These are phyloP conservation scores for Fusarium bulbicola DNA, from an alignment of 2,329 filamentous ascomycete genomes.

Conservation along the genomic window DNA sequence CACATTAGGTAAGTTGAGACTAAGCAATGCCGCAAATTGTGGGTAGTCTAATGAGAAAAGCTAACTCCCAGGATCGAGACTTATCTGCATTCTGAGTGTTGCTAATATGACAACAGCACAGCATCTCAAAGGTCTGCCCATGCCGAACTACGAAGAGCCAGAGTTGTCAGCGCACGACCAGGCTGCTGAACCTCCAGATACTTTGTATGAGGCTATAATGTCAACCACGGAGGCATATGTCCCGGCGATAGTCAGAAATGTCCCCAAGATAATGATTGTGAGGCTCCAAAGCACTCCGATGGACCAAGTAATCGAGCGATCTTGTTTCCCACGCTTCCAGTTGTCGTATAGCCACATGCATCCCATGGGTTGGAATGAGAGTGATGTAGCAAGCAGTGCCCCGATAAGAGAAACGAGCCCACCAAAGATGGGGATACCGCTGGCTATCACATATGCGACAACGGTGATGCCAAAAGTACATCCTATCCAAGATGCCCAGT, in stretches of 20 bases:
- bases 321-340: slow-evolving; percentile 18
- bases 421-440: slow-evolving; percentile 34
- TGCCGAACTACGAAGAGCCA: slow-evolving; percentile 15
- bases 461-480: slow-evolving; percentile 37
- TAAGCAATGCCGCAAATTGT: not conserved
- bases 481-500: slow-evolving; percentile 45
- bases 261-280: slow-evolving; percentile 6
- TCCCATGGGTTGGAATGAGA: slow-evolving; percentile 41
- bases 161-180: slow-evolving; percentile 58
- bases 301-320: not conserved
- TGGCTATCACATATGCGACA: slow-evolving; percentile 39
- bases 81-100: too few species aligned
- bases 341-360: slow-evolving; percentile 44
- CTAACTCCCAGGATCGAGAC: rapidly evolving
- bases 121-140: rapidly evolving
- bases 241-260: slow-evolving; percentile 54
- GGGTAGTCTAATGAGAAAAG: rapidly evolving
- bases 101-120: rapidly evolving
- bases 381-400: slow-evolving; percentile 39
- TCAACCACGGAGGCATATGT: slow-evolving; percentile 54
- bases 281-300: slow-evolving; percentile 4
- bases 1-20: not conserved
- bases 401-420: slow-evolving; percentile 41
- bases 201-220: slow-evolving; percentile 46
- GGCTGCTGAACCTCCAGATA: slow-evolving; percentile 47